Base-by-base conservation (phyloP, 495 filamentous ascomycete genomes). In the Podospora australis region DNA sequence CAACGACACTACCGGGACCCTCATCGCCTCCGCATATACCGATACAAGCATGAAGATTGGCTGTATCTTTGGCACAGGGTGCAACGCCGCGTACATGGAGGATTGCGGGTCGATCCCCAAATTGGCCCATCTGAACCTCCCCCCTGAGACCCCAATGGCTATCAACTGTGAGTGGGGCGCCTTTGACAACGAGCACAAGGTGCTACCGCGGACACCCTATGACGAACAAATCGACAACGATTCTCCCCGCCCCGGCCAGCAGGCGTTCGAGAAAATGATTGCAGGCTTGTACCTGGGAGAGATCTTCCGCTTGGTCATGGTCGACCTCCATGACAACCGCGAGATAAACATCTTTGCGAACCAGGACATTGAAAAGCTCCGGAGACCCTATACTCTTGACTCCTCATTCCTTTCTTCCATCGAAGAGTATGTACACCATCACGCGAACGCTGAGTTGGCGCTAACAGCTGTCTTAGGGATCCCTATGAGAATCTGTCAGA, bases 131-230 rank as follows among this genome's bases (percentile, higher is more conserved):
- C 78, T 94, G 77, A 90, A 91, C 50, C 78, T 98, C n/a, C 87
- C 88, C 30, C 78, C 90, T 1, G 82, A 90, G 46, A 84, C 84
- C 63, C 89, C 87, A 39, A 91, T 98, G 70, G 92, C 90, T 36
- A 98, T 98, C 72, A 98, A 98, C 76, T 98, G 92, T 74, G 92
- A 98, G 69, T 98, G 90, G 77, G 92, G 92, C 40, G 94, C 92
- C 42, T 98, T 98, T 63, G 92, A 98, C 70, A 97, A 96, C 67
- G 90, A 98, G 69, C 86, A 91, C 70, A 74, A 86, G 45, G 85
- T 98, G 39, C 82, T 98, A 16, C 94, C 92, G 13, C 84, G 86
- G 25, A 96, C 90, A 19, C 81, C 80, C 42, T 83, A 83, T 64
- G 91, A 97, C 64, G 71, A 85, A 50, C 80, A 86, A 60, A 86